Conservation (phyloP, 2,329 filamentous ascomycete species). For the Aspergillus pseudonomiae region DNA sequence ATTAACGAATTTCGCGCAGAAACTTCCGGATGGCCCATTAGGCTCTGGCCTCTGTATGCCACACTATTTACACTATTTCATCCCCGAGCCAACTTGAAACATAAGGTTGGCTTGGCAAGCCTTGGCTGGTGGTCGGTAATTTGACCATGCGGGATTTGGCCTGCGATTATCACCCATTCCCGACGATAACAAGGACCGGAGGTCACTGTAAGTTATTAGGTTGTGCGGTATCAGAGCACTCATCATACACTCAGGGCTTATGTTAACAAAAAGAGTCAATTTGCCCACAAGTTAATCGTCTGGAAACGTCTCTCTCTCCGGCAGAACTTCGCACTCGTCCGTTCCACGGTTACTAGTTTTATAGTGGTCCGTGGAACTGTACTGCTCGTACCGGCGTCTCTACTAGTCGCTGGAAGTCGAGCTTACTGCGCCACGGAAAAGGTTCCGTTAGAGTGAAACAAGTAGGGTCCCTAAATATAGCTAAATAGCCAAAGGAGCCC, state of each 20-base stretch:
- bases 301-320: not conserved
- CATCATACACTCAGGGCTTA: not conserved
- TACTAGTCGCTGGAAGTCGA: not conserved
- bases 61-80: not conserved
- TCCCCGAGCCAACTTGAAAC: constrained; percentile 2
- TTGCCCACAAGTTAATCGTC: not conserved
- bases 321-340: not conserved
- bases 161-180: not conserved
- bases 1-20: not conserved
- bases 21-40: not conserved
- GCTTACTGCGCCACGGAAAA: not conserved
- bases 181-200: not conserved
- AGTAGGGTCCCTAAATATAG: not conserved
- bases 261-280: not conserved
- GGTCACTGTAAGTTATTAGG: not conserved
- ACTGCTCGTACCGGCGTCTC: not conserved
- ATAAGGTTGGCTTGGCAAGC: not conserved
- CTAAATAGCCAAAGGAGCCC: not conserved
- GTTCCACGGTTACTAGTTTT: not conserved
- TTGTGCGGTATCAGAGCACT: not conserved
- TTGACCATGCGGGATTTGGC: not conserved
- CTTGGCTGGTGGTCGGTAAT: constrained; percentile 1
- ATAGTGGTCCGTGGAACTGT: not conserved
- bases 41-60: not conserved
- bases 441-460: constrained; percentile 1